These are phyloP conservation scores for Metarhizium robertsii DNA, from an alignment of 2,329 filamentous ascomycete genomes.

Conservation along the genomic window DNA sequence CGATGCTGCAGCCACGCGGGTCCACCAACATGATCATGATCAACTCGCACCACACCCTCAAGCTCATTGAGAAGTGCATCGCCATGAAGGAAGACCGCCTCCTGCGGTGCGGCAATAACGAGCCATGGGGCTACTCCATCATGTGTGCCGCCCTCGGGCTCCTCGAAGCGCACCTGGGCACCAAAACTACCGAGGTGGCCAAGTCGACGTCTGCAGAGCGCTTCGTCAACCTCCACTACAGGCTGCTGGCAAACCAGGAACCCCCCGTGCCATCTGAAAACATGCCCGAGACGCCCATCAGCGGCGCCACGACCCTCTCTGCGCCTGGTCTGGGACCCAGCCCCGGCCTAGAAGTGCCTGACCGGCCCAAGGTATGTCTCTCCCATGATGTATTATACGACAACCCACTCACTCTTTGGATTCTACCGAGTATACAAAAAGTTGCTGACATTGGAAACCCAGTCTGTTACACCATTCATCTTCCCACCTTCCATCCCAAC, in stretches of 20 bases:
- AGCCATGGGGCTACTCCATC: slow-evolving; percentile 55
- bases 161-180: slow-evolving; percentile 48
- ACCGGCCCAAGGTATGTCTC: slow-evolving; percentile 29
- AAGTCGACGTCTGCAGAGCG: slow-evolving; percentile 50
- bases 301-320: slow-evolving; percentile 10
- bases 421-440: not conserved
- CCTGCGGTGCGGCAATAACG: slow-evolving; percentile 52
- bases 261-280: slow-evolving; percentile 26
- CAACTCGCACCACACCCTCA: slow-evolving; percentile 49
- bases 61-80: slow-evolving; percentile 52
- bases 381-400: not conserved
- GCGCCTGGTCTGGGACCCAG: slow-evolving; percentile 16
- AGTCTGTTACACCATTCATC: slow-evolving; percentile 34
- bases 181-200: slow-evolving; percentile 46
- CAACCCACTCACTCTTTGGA: too few species aligned
- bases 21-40: slow-evolving; percentile 55
- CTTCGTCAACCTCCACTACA: slow-evolving; percentile 50
- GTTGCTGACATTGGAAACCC: slow-evolving; percentile 17
- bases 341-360: slow-evolving; percentile 24
- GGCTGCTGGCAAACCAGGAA: slow-evolving; percentile 45
- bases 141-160: slow-evolving; percentile 52
- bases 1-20: slow-evolving; percentile 48
- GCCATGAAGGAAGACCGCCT: slow-evolving; percentile 52
- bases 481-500: slow-evolving; percentile 26
- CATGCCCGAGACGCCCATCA: slow-evolving; percentile 14